A percentile compares a stretch with the other conserved stretches of the same genome.
Conservation (phyloP, 1,284 basidiomycete species). For the Singerocomus inundabilis region DNA sequence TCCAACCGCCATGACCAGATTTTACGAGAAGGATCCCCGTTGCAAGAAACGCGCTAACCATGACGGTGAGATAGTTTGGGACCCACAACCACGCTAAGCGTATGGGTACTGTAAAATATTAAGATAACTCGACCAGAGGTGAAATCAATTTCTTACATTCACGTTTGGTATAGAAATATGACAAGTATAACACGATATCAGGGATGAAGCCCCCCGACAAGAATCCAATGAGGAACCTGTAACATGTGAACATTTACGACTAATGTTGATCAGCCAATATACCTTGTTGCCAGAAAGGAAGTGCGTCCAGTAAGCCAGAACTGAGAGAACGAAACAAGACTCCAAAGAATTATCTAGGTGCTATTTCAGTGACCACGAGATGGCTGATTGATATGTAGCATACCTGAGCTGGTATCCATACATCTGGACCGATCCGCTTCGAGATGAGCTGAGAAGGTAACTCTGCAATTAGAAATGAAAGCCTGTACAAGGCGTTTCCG, state of each 20-base stretch:
- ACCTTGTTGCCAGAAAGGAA: slow-evolving; percentile 52
- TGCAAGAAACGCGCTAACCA: slow-evolving; percentile 62
- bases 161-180: slow-evolving; percentile 64
- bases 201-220: slow-evolving; percentile 55
- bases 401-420: slow-evolving; percentile 71
- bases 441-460: slow-evolving; percentile 72
- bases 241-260: slow-evolving; percentile 19
- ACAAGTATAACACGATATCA: slow-evolving; percentile 64
- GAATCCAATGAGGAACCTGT: slow-evolving; percentile 68
- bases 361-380: slow-evolving; percentile 2
- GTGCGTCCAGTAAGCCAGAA: slow-evolving; percentile 58
- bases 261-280: slow-evolving; percentile 20
- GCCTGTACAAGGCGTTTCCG: slow-evolving; percentile 57
- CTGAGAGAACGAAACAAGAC: slow-evolving; percentile 56
- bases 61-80: slow-evolving; percentile 50
- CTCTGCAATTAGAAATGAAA: slow-evolving; percentile 61
- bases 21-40: slow-evolving; percentile 61
- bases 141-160: slow-evolving; percentile 40
- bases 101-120: slow-evolving; percentile 48
- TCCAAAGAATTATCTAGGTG: slow-evolving; percentile 52
- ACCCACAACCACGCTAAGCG: slow-evolving; percentile 72
- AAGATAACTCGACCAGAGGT: not conserved
- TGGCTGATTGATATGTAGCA: not conserved
- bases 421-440: slow-evolving; percentile 67
- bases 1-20: slow-evolving; percentile 58